phyloP scores from a whole-genome alignment of 192 early-diverging fungal species.

The Ramicandelaber brevisporus region DNA sequence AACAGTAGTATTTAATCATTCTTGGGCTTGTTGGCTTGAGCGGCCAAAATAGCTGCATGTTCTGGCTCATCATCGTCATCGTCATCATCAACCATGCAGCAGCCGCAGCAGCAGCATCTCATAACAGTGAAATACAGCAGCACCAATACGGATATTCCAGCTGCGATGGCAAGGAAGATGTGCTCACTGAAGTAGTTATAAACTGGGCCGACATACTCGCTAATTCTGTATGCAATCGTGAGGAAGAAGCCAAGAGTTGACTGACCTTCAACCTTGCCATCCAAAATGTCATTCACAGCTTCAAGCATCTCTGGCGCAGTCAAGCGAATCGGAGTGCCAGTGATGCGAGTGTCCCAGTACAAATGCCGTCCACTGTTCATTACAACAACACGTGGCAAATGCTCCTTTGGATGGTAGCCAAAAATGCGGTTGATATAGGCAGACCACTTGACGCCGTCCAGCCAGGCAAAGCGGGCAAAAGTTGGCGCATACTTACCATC shows the following conservation, averaged over 20 bases:
- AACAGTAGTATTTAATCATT: no score
- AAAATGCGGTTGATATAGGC: slow-evolving; percentile 28
- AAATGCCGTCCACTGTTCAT: slow-evolving; percentile 17
- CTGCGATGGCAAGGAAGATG: no score
- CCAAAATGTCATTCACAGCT: slow-evolving; percentile 13
- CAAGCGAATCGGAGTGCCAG: slow-evolving; percentile 7
- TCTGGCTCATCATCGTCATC: no score
- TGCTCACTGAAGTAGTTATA: slow-evolving; percentile 8
- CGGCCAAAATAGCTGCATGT: no score
- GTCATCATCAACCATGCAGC: no score
- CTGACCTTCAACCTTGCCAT: slow-evolving; percentile 8
- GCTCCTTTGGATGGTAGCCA: slow-evolving; percentile 6
- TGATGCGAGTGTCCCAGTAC: slow-evolving; percentile 9
- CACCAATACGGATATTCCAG: no score
- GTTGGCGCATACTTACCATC: slow-evolving; percentile 2
- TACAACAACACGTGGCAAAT: slow-evolving; percentile 20
- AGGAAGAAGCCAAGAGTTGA: slow-evolving; percentile 13
- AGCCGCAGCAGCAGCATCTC: no score
- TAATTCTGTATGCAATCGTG: slow-evolving; percentile 2
- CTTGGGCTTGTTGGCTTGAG: no score
- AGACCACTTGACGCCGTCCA: slow-evolving; percentile 31
- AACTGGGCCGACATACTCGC: slow-evolving; percentile 1
- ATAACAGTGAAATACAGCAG: no score
- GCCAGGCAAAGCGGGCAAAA: slow-evolving; percentile 28
- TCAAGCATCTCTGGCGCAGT: slow-evolving; percentile 12